Base-by-base conservation (phyloP, 1,284 basidiomycete genomes). In the Puccinia triticina region DNA sequence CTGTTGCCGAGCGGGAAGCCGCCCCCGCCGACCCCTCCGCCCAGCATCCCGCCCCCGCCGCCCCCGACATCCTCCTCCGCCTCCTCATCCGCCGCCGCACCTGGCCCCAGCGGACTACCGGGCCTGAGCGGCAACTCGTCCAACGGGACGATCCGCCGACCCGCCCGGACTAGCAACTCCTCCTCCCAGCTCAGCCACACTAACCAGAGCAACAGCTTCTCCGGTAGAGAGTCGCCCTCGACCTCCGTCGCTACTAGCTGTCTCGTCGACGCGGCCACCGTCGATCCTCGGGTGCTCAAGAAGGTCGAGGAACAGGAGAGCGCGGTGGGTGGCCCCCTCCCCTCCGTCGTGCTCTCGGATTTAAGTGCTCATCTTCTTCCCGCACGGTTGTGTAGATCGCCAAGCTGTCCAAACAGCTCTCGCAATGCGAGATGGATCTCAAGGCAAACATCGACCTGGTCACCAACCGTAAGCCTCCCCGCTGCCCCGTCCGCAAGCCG, bases 381-480 rank as follows among this genome's bases (percentile, higher is more conserved):
- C n/a, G n/a, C n/a, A n/a, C n/a, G n/a, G n/a, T n/a, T n/a, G n/a
- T 61, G 29, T 67, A 78, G 92, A 94, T 96, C 88, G 93, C 93
- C 88, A 95, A 92, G 50, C 90, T 97, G 81, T 94, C 94, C 88
- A 94, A 95, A 87, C 94, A 95, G 88, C 88, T 97, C 78, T 91
- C 91, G 43, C 94, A 96, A 87, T 95, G 94, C 86, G 94, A 96
- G 88, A 91, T 90, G 83, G 94, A 96, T 87, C 89, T 96, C 82
- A 93, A 95, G 85, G 92, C 93, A 77, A 94, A 96, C 86, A 94
- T 95, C 90, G 94, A 96, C 86, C 90, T 96, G 82, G 94, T 95
- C 83, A 90, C 61, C 8, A 78, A 66, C 64, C 64, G 76, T 78
- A 46, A 26, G n/a, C n/a, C n/a, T n/a, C n/a, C n/a, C n/a, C n/a